Base-by-base conservation (phyloP, 2,329 filamentous ascomycete genomes). In the Periconia digitata region DNA sequence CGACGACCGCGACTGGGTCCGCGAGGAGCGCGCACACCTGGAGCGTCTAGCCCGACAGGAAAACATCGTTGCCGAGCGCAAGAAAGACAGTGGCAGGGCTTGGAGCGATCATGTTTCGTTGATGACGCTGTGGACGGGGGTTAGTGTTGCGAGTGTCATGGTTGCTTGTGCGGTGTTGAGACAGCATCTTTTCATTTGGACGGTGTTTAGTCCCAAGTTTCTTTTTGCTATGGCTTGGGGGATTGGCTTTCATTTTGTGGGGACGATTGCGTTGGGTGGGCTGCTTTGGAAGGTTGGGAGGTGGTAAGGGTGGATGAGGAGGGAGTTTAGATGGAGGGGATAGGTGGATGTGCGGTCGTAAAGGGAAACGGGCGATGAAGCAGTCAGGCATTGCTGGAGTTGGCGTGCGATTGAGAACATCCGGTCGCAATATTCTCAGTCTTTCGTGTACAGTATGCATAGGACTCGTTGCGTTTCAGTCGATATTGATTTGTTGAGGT, bases 171-270 rank as follows among this genome's bases (percentile, higher is more conserved):
- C 88, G 40, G 78, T 82, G 7, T 71, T 99, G 65, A 79, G 92
- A 57, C 90, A 89, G 23, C 94, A 99, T 77, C 72, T 99, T 49
- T 99, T 99, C 68, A 92, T 99, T 53, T 99, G 94, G 94, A 97
- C 92, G 0, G 94, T 99, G 10, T 99, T 99, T 71, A 95, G 90
- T 55, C 94, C 94, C 0, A 99, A 97, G 72, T 97, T 92, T 70
- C 74, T 99, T 57, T 99, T 95, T 69, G 89, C 85, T 55, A 87
- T 94, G 78, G 90, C 87, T 13, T 99, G 94, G 95, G 85, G 82
- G 53, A 65, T 92, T 39, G 89, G 83, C 7, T 90, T 92, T 75
- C 92, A 99, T 80, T 67, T 92, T 51, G 66, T 81, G 8, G 56
- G 68, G 34, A 60, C 49, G 24, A 38, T 65, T n/a, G 63, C 58